Base-by-base conservation (phyloP, 345 rosid species). In the Xanthoceras sorbifolium region DNA sequence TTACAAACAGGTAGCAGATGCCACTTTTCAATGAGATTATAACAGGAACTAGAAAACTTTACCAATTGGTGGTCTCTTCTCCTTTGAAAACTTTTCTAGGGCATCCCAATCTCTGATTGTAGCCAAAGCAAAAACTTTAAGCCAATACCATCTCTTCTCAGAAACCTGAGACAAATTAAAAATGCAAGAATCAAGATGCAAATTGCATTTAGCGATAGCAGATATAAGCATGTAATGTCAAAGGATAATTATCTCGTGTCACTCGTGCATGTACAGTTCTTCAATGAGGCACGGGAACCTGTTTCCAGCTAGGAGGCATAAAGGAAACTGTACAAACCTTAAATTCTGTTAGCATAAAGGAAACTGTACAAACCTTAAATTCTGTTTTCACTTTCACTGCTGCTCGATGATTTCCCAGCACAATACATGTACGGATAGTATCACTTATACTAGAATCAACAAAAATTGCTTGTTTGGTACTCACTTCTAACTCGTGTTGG, bases 401-500 rank as follows among this genome's bases (percentile, higher is more conserved):
- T 81, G 92, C 94, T 20, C 93, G 87, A 72, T 92, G 87, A 80
- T 95, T 90, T 74, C 92, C 94, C 70, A 96, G 77, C 60, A 88
- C 97, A 77, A 96, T 96, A 83, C 99, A 96, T 34, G 98, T 96
- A 60, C 97, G 93, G 78, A 96, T 96, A 20, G 99, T 96, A 83
- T 96, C 99, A 78, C 97, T 96, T 74, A 96, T 90, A 81, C 99
- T 96, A 31, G 99, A 93, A 86, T 92, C 99, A 36, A 96, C 97
- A 90, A 96, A 96, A 75, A 96, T 96, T 46, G 97, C 87, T 76
- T 93, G 99, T 83, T 93, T 93, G 34, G 99, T 96, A 44, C 90
- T 83, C 62, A 85, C 97, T 88, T 96, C 99, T 76, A 96, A 79
- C 82, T 93, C 99, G 10, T 96, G 97, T 57, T 96, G 99, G 70